Conservation (phyloP, 345 rosid genomes). For the Rhizophora apiculata region DNA sequence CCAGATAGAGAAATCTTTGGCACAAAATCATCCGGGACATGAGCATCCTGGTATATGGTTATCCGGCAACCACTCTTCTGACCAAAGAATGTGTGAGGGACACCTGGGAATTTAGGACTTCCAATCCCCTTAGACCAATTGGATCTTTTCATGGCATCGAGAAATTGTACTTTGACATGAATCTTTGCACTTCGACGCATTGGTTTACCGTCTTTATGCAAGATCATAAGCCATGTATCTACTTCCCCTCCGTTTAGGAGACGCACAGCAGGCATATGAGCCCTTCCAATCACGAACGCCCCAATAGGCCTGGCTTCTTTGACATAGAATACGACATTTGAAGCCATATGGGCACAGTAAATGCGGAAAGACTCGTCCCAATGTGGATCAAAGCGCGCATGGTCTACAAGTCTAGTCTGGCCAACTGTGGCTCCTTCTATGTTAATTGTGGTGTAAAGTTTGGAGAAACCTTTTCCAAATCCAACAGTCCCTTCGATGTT, state of each 20-base stretch:
- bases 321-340: slow-evolving; percentile 41
- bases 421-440: slow-evolving; percentile 39
- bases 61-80: slow-evolving; percentile 46
- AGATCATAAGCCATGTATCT: slow-evolving; percentile 38
- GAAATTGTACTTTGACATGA: slow-evolving; percentile 39
- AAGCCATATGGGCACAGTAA: slow-evolving; percentile 48
- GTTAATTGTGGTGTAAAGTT: slow-evolving; percentile 40
- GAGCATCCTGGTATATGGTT: slow-evolving; percentile 59
- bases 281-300: slow-evolving; percentile 36
- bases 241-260: slow-evolving; percentile 39
- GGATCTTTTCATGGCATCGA: slow-evolving; percentile 23
- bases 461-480: slow-evolving; percentile 26
- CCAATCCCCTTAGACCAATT: slow-evolving; percentile 48
- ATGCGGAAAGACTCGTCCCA: slow-evolving; percentile 46
- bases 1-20: slow-evolving; percentile 33
- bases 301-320: slow-evolving; percentile 39
- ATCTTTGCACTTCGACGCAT: slow-evolving; percentile 31
- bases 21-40: slow-evolving; percentile 32
- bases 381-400: slow-evolving; percentile 22
- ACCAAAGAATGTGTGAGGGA: slow-evolving; percentile 44
- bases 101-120: slow-evolving; percentile 40
- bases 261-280: slow-evolving; percentile 37
- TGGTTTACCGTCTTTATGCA: slow-evolving; percentile 19
- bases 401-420: slow-evolving; percentile 30
- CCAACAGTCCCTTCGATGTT: slow-evolving; percentile 24